Evolutionary conservation across 148 eudicot genomes (phyloP), one percentile per base, ranked within the genome.

Genomic region (Camellia sinensis): DNA sequence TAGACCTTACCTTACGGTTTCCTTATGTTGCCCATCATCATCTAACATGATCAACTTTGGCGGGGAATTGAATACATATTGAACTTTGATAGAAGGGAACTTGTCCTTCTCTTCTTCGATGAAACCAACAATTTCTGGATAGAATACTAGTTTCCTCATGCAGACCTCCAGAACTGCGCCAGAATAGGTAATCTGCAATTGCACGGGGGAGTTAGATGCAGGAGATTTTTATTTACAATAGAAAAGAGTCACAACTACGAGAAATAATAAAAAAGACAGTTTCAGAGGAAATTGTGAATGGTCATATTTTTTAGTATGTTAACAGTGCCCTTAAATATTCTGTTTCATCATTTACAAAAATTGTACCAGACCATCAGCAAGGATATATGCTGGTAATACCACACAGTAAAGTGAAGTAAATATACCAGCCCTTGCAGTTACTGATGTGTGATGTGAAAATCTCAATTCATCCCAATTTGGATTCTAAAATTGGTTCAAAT

Each of bases 11-110:
- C 73, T 70, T 70, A 70, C 45, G 54, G 54, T 70, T 70, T 70
- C 67, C 74, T 70, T 71, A 67, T 76, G 63, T 81, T 92, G 90
- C 79, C 93, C 94, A 79, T 85, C 88, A 81, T 90, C 97, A 81
- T 91, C 98, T 82, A 94, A 84, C 98, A 94, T 89, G 74, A 94
- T 88, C 93, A 94, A 85, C 90, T 92, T 94, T 54, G 98, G 98
- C 50, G 98, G 98, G 46, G 98, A 92, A 78, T 92, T 92, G 84
- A 86, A 92, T 50, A 92, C 82, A 83, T 92, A 94, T 71, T 91
- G 93, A 84, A 94, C 88, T 84, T 84, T 89, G 53, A 94, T 89
- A 50, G 89, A 85, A 14, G 98, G 98, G 86, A 94, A 94, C 80
- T 88, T 88, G 74, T 94, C 97, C 85, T 92, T 94, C 84, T 92